A percentile compares a stretch with the other conserved stretches of the same genome.
Evolutionary conservation across 2,329 filamentous ascomycete genomes (phyloP).

Genomic region (Leptodontidium sp.): DNA sequence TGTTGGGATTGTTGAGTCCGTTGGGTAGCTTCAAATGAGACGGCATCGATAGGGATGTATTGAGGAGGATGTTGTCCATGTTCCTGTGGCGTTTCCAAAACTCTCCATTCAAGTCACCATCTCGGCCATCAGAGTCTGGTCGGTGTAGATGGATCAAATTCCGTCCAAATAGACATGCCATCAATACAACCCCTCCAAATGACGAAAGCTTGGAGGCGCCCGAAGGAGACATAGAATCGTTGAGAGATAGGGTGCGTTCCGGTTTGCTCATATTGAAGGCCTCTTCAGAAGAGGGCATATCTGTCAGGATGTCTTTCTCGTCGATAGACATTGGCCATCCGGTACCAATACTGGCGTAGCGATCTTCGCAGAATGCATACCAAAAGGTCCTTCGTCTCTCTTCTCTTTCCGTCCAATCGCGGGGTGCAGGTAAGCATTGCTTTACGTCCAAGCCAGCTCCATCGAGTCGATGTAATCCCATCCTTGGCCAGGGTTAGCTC

Average conservation of each 20-base stretch:
- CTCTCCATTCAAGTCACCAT: slow-evolving; percentile 87
- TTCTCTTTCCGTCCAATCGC: slow-evolving; percentile 94
- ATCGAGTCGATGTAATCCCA: slow-evolving; percentile 88
- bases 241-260: slow-evolving; percentile 74
- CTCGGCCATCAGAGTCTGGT: slow-evolving; percentile 80
- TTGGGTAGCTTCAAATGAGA: slow-evolving; percentile 79
- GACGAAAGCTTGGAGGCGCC: slow-evolving; percentile 79
- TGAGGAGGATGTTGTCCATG: slow-evolving; percentile 89
- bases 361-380: slow-evolving; percentile 90
- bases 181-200: slow-evolving; percentile 81
- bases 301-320: slow-evolving; percentile 88
- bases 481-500: slow-evolving; percentile 71
- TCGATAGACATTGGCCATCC: slow-evolving; percentile 97
- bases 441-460: slow-evolving; percentile 87
- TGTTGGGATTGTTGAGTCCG: slow-evolving; percentile 80
- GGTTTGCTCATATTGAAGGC: slow-evolving; percentile 83
- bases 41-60: slow-evolving; percentile 85
- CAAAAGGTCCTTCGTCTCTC: slow-evolving; percentile 93
- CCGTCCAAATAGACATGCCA: slow-evolving; percentile 89
- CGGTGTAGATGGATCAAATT: slow-evolving; percentile 93
- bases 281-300: slow-evolving; percentile 84
- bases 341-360: slow-evolving; percentile 94
- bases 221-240: slow-evolving; percentile 73
- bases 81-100: slow-evolving; percentile 95
- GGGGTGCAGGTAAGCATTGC: slow-evolving; percentile 84